Percentiles rank a stretch among this genome's conserved stretches.
Evolutionary conservation across 148 eudicot species (phyloP).

Genomic region (Rhododendron ovatum): DNA sequence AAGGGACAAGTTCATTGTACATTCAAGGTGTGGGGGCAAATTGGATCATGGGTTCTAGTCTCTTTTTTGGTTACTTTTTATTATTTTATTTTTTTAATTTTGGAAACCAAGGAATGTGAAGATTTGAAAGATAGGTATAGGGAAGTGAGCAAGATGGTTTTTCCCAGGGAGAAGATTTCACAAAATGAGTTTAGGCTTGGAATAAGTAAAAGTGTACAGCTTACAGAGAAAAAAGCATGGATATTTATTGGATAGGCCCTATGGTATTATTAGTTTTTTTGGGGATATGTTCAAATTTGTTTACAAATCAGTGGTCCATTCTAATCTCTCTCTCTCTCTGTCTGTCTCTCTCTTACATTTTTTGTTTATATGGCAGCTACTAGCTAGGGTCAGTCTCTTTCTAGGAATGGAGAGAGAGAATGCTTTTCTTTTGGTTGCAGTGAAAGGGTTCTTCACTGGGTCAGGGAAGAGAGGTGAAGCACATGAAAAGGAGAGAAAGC

Average conservation of each 20-base stretch:
- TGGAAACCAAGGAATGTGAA: constrained; percentile 17
- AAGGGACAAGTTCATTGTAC: constrained; percentile 22
- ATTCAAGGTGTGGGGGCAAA: constrained; percentile 12
- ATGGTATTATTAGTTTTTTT: constrained; percentile 12
- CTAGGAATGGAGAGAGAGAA: background rate
- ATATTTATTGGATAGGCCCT: constrained; percentile 1
- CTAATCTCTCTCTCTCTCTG: background rate
- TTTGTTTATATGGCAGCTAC: background rate
- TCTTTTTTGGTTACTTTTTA: background rate
- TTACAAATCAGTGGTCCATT: background rate
- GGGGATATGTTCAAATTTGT: background rate
- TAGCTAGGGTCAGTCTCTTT: background rate
- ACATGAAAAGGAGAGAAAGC: constrained; percentile 27
- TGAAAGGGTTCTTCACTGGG: constrained; percentile 3
- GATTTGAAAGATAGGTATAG: constrained; percentile 25
- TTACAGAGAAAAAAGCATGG: constrained; percentile 5
- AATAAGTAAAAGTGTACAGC: constrained; percentile 33
- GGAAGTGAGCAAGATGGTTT: constrained; percentile 16
- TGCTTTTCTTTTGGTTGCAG: constrained; percentile 24
- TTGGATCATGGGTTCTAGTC: constrained; percentile 14
- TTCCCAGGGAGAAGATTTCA: constrained; percentile 21
- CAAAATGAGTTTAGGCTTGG: constrained; percentile 20
- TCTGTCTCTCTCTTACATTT: background rate
- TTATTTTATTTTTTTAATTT: background rate
- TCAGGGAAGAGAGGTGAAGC: background rate